phyloP scores from a whole-genome alignment of 129 eudicot species.

The Oenanthe sinensis region DNA sequence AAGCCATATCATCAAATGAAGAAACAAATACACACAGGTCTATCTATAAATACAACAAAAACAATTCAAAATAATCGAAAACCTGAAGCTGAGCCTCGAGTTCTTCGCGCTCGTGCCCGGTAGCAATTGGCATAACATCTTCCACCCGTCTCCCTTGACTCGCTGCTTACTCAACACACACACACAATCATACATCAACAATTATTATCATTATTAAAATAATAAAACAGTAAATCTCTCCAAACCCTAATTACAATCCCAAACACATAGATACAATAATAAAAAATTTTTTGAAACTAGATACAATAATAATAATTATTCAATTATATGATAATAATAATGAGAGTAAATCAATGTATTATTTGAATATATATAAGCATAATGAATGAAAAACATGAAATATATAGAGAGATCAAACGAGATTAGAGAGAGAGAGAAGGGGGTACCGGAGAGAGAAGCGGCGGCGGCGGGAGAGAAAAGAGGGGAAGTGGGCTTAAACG shows the following conservation, averaged over 20 bases:
- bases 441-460: constrained; percentile 21
- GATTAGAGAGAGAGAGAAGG: not conserved
- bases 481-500: constrained; percentile 11
- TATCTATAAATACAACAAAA: not conserved
- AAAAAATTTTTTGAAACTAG: no score
- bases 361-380: not conserved
- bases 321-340: no score
- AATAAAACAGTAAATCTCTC: not conserved
- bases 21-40: no score
- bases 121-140: constrained; percentile 63
- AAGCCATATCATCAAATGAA: not conserved
- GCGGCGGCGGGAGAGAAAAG: constrained; percentile 14
- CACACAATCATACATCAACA: no score
- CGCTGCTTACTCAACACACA: not conserved
- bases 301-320: no score
- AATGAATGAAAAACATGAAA: no score
- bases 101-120: constrained; percentile 76
- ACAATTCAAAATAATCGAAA: not conserved
- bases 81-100: constrained; percentile 65
- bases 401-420: not conserved
- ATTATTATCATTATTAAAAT: not conserved
- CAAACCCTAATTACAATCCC: not conserved
- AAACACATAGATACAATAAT: not conserved
- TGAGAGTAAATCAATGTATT: not conserved
- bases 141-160: constrained; percentile 24